Percentiles rank a stretch among this genome's conserved stretches.
Evolutionary conservation across 768 basidiomycete genomes (phyloP).

Genomic region (Rhodotorula taiwanensis): DNA sequence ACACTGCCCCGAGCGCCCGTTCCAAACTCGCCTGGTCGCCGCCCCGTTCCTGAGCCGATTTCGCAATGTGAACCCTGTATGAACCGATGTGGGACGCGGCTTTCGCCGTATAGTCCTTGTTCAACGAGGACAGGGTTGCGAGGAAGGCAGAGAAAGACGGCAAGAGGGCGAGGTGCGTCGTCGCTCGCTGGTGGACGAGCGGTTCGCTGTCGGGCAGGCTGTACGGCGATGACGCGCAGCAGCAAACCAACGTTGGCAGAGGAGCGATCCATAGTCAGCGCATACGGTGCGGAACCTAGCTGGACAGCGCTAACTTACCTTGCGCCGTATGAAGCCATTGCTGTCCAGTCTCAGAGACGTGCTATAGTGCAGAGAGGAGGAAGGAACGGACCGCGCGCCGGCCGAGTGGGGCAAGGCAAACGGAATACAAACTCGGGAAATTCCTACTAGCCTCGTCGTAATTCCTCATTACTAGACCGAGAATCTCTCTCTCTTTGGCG

Average conservation of each 20-base stretch:
- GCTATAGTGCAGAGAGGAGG: too few species aligned
- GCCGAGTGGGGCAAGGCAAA: too few species aligned
- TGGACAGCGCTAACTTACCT: neutral
- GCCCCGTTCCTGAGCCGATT: neutral
- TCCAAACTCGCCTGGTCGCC: constrained; percentile 14
- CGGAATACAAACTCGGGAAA: too few species aligned
- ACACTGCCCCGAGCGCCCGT: neutral
- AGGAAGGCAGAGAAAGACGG: constrained; percentile 21
- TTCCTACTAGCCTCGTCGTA: too few species aligned
- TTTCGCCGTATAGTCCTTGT: constrained; percentile 3
- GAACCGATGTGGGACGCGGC: constrained; percentile 6
- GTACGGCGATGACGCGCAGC: neutral
- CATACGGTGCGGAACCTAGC: neutral
- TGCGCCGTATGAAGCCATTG: constrained; percentile 9
- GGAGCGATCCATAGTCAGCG: neutral
- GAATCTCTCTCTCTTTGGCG: too few species aligned
- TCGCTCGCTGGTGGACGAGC: constrained; percentile 5
- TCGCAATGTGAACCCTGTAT: constrained; percentile 5
- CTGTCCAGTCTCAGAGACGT: too few species aligned
- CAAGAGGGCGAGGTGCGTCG: constrained; percentile 19
- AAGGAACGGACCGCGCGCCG: too few species aligned
- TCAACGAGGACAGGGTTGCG: neutral
- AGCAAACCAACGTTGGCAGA: too few species aligned
- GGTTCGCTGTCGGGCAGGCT: constrained; percentile 30
- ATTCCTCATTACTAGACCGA: too few species aligned